Percentiles rank a stretch among this genome's conserved stretches.
Conservation (phyloP, 306 rosid species). For the Corylus heterophylla region DNA sequence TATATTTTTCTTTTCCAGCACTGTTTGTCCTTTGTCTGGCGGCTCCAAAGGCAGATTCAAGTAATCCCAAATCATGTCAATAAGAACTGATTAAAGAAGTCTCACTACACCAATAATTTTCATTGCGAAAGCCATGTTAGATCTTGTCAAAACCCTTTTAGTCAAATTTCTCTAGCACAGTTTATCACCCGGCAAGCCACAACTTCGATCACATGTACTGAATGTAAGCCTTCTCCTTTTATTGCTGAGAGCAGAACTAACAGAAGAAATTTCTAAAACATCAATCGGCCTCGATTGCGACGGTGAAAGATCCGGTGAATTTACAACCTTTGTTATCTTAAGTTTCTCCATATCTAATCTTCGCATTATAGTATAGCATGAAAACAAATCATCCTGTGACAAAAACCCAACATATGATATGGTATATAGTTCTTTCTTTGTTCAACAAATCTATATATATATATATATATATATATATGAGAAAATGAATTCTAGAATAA, state of each 20-base stretch:
- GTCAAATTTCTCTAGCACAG: slow-evolving; percentile 28
- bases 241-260: slow-evolving; percentile 34
- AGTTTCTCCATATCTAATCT: slow-evolving; percentile 40
- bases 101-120: slow-evolving; percentile 30
- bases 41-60: slow-evolving; percentile 27
- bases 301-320: slow-evolving; percentile 36
- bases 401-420: neutral
- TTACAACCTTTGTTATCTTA: slow-evolving; percentile 28
- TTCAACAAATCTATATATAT: neutral
- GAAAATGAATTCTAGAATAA: neutral
- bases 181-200: slow-evolving; percentile 33
- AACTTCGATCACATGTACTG: slow-evolving; percentile 34
- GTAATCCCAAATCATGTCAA: slow-evolving; percentile 27
- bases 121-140: slow-evolving; percentile 24
- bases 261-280: slow-evolving; percentile 39
- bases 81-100: slow-evolving; percentile 27
- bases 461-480: too few relatives aligned
- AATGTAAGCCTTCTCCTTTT: slow-evolving; percentile 64
- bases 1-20: slow-evolving; percentile 25
- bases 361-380: slow-evolving; percentile 53
- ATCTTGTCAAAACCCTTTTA: slow-evolving; percentile 16
- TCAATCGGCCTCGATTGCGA: slow-evolving; percentile 28
- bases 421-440: neutral
- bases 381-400: slow-evolving; percentile 58
- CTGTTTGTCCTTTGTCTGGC: slow-evolving; percentile 17